phyloP scores from a whole-genome alignment of 139 green algal species.

The Coelastrella sp. region DNA sequence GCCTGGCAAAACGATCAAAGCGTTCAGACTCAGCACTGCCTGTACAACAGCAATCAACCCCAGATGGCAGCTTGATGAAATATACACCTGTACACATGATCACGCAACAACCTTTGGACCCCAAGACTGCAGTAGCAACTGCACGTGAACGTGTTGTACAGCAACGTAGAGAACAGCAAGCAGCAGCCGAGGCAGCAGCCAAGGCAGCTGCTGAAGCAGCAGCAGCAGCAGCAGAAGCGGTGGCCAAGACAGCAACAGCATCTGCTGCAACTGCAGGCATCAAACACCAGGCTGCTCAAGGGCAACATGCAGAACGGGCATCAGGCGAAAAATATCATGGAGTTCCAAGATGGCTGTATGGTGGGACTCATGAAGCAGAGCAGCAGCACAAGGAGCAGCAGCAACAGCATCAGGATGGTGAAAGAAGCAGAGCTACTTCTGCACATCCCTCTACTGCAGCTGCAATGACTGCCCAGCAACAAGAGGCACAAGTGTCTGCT shows the following conservation, averaged over 20 bases:
- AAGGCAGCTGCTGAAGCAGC: background rate
- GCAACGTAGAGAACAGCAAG: background rate
- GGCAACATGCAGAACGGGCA: background rate
- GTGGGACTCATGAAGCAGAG: background rate
- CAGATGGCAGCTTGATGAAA: background rate
- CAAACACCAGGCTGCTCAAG: background rate
- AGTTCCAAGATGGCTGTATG: background rate
- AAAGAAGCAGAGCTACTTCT: too few relatives aligned
- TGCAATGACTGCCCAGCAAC: too few relatives aligned
- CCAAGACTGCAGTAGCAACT: background rate
- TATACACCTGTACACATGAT: background rate
- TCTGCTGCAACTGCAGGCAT: background rate
- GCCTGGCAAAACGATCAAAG: constrained; percentile 14
- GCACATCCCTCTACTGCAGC: too few relatives aligned
- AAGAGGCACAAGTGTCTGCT: too few relatives aligned
- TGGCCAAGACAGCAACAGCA: background rate
- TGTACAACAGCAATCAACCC: background rate
- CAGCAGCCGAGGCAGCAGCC: background rate
- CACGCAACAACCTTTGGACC: background rate
- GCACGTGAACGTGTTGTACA: background rate
- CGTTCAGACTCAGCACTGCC: background rate
- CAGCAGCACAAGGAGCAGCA: background rate
- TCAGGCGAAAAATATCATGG: background rate
- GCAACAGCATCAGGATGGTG: too few relatives aligned
- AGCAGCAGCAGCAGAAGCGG: background rate